Conservation (phyloP, 441 rosid genomes). For the Euphorbia schlechtendalii region DNA sequence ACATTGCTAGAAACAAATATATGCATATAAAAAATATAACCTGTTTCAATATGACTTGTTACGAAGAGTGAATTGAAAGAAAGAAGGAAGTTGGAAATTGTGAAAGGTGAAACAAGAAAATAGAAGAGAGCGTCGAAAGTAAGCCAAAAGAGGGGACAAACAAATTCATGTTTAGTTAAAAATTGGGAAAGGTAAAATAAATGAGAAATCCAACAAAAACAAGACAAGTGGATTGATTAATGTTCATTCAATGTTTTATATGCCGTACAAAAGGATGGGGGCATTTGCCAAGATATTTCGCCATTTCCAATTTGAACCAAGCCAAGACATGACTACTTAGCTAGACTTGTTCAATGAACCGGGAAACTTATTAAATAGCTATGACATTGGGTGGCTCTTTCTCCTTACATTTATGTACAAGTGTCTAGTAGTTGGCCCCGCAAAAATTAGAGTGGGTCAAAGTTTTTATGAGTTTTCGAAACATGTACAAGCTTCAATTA, state of each 20-base stretch:
- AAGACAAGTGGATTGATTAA: not conserved
- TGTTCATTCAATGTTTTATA: too few species aligned
- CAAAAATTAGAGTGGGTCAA: too few species aligned
- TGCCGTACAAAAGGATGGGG: too few species aligned
- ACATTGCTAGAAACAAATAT: too few species aligned
- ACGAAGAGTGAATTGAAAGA: not conserved
- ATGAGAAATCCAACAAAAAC: not conserved
- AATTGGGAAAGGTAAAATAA: not conserved
- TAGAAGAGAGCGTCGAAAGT: slow-evolving; percentile 31
- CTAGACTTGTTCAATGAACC: slow-evolving; percentile 6
- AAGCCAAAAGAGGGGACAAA: slow-evolving; percentile 30
- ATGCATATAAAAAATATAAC: too few species aligned
- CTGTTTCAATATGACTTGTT: too few species aligned
- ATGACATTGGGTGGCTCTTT: slow-evolving; percentile 16
- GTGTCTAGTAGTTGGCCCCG: too few species aligned
- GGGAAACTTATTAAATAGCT: not conserved
- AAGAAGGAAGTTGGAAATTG: not conserved
- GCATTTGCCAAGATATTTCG: not conserved
- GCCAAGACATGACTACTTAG: slow-evolving; percentile 2
- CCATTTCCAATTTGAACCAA: slow-evolving; percentile 3
- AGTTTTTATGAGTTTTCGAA: too few species aligned
- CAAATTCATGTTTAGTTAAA: slow-evolving; percentile 8
- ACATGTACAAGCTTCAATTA: too few species aligned
- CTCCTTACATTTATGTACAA: not conserved
- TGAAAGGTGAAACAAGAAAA: slow-evolving; percentile 25